Evolutionary conservation across 176 grass and related monocot genomes (phyloP), one percentile per base, ranked within the genome.

Genomic region (Cocos nucifera): DNA sequence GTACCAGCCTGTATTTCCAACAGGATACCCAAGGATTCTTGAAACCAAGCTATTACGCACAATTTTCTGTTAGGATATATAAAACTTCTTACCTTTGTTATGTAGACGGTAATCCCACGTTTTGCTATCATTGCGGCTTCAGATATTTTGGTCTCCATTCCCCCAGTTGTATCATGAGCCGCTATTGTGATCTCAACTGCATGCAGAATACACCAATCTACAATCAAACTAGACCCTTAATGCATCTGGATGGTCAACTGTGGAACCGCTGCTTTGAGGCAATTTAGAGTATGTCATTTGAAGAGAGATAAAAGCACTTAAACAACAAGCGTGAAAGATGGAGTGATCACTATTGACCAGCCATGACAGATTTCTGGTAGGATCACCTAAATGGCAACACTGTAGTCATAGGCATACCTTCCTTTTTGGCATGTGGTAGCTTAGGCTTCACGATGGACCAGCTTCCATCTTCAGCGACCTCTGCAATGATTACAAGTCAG

Each of bases 81-180:
- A 44, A 12, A 44, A 44, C 35, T 44, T 44, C 35, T 22, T 52
- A 89, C 92, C 83, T 90, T 87, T 21, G 92, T 85, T 54, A 97
- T 91, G 58, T 91, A 97, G 20, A 91, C 92, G 76, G 90, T 73
- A 64, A 91, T 78, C 77, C 92, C 87, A 54, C 91, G 81, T 53
- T 76, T 90, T 66, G 92, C 78, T 72, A 91, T 91, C 55, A 61
- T 56, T 50, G 92, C 80, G 76, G 92, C 87, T 79, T 97, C 92
- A 51, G 69, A 39, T 73, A 97, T 88, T 78, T 97, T 97, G 54
- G 92, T 74, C 72, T 97, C 73, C 92, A 97, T 97, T 53, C 92
- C 87, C 22, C 92, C 87, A 50, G 87, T 88, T 19, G 92, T 97
- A 58, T 97, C 92, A 67, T 97, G 92, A 71, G 83, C 80, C 39